Evolutionary conservation across 2,329 filamentous ascomycete species (phyloP), one percentile per base, ranked within the genome.

Genomic region (Talaromyces sp.): DNA sequence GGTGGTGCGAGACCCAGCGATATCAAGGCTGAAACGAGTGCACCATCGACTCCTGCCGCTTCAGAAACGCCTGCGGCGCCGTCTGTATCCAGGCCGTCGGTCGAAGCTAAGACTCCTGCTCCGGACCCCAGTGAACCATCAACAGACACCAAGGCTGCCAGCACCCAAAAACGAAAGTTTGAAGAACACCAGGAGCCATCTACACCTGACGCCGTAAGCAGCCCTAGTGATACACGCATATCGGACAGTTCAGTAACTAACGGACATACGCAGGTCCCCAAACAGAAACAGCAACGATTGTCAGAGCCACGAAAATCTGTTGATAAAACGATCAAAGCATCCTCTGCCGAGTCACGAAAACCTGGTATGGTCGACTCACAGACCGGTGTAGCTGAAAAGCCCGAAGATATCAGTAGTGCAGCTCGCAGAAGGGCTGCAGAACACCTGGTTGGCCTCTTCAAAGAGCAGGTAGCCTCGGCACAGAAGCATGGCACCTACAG

Each of bases 371-470:
- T 70, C 56, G 75, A 75, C 38, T 70, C 74, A 47, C 71, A 75
- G 40, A 69, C 74, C 34, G 73, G 76, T 34, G 70, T 76, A 43
- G 71, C 74, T 22, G 73, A 71, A 58, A 74, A 75, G 25, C 70
- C 83, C 58, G 78, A 81, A 40, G 78, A 84, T 22, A 79, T 89
- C 38, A 83, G 92, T 1, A 86, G 88, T 22, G 83, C 87, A 13
- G 74, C 82, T 40, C 89, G 93, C 68, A 88, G 88, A 72, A 87
- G 86, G 36, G 85, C 88, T 17, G 92, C 91, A 8, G 88, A 87
- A 69, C 87, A 88, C 25, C 78, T 98, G 34, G 83, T 87, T 70
- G 92, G 90, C 70, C 86, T 88, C 17, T 86, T 97, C 49, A 78
- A 82, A 49, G 84, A 88, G 63, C 84, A 89, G 65, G 84, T 96